Percentiles rank a stretch among this genome's conserved stretches.
Conservation (phyloP, 768 basidiomycete species). For the Asterophora parasitica region DNA sequence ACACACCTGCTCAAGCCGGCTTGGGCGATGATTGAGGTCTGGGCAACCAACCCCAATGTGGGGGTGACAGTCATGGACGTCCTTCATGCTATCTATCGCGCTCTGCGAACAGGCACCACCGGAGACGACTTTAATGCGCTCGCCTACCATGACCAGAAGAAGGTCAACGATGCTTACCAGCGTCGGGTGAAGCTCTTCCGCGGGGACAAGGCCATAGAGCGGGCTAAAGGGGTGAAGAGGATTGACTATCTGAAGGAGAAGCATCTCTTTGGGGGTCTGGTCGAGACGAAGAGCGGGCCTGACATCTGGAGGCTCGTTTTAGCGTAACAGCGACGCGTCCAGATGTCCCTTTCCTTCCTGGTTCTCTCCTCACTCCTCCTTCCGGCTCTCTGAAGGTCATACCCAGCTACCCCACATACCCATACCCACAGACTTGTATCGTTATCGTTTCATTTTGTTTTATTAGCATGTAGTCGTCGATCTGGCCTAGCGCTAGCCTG, state of each 20-base stretch:
- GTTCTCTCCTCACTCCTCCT: background rate
- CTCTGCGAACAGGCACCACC: conserved; percentile 37
- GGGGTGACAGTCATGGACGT: conserved; percentile 39
- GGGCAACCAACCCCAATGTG: conserved; percentile 14
- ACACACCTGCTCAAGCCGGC: conserved; percentile 19
- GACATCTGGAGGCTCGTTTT: conserved; percentile 34
- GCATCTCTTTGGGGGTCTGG: conserved; percentile 38
- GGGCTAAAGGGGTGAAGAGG: conserved; percentile 45
- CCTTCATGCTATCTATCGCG: conserved; percentile 38
- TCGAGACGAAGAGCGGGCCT: conserved; percentile 24
- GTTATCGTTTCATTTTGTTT: conserved; percentile 4
- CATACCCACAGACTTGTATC: conserved; percentile 9
- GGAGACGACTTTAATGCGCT: conserved; percentile 34
- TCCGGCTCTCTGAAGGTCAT: background rate
- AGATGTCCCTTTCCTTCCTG: background rate
- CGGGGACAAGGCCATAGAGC: conserved; percentile 25
- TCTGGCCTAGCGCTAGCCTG: too few species aligned
- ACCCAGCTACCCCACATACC: conserved; percentile 13
- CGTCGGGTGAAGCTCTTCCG: conserved; percentile 31
- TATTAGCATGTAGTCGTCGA: background rate
- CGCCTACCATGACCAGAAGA: conserved; percentile 23
- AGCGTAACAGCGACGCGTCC: conserved; percentile 5
- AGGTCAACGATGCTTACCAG: conserved; percentile 39
- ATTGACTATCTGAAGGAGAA: conserved; percentile 48
- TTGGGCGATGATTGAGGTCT: conserved; percentile 30